Percentiles rank a stretch among this genome's conserved stretches.
Conservation (phyloP, 2,329 filamentous ascomycete species). For the Raffaelea arxii region DNA sequence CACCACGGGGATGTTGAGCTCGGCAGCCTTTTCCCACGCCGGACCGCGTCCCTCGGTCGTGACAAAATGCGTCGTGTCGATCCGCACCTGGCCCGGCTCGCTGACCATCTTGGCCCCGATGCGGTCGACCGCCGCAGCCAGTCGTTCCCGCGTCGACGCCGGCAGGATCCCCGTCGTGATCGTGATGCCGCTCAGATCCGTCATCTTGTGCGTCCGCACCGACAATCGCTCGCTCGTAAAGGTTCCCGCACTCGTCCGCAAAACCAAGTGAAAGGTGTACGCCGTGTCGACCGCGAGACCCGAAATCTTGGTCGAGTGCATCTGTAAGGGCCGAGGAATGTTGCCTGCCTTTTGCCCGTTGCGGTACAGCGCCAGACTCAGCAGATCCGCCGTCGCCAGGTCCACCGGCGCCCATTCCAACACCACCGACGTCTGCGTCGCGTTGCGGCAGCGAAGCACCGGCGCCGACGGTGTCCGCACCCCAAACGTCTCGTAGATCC, state of each 20-base stretch:
- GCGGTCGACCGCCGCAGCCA: conserved; percentile 67
- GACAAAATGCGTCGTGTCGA: conserved; percentile 97
- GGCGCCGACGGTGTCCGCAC: conserved; percentile 67
- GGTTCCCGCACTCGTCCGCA: conserved; percentile 84
- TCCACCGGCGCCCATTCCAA: conserved; percentile 96
- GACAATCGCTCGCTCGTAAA: conserved; percentile 73
- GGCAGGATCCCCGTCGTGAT: conserved; percentile 86
- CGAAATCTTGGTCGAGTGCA: conserved; percentile 93
- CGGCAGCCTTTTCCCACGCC: conserved; percentile 90
- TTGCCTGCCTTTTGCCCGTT: conserved; percentile 95
- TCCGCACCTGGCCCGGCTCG: conserved; percentile 63
- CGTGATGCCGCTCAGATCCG: conserved; percentile 88
- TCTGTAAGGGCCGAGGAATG: conserved; percentile 78
- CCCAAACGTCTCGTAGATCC: conserved; percentile 81
- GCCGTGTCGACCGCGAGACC: conserved; percentile 94
- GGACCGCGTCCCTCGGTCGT: conserved; percentile 86
- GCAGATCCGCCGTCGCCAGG: conserved; percentile 82
- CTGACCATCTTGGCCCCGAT: conserved; percentile 81
- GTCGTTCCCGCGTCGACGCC: conserved; percentile 57
- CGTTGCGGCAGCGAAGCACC: conserved; percentile 83
- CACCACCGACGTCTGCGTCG: conserved; percentile 95
- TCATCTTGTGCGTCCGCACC: conserved; percentile 97
- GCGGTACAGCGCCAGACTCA: conserved; percentile 82
- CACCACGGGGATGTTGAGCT: conserved; percentile 97
- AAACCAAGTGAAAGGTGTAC: conserved; percentile 87